Percentiles rank a stretch among this genome's conserved stretches.
phyloP scores from a whole-genome alignment of 2,329 filamentous ascomycete genomes.

The Cercospora sp. region DNA sequence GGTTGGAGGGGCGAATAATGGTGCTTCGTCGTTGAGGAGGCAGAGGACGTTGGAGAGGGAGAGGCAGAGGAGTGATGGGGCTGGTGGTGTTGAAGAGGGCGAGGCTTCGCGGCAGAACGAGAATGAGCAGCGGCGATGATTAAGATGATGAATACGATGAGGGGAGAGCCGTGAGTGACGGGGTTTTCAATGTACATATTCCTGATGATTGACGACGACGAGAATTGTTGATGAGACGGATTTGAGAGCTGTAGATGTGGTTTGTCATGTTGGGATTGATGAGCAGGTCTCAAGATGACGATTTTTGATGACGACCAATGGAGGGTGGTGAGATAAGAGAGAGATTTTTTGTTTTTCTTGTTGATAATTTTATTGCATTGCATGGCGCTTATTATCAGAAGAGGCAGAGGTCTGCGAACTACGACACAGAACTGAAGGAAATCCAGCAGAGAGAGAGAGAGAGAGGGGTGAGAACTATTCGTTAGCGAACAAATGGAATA shows the following conservation, averaged over 20 bases:
- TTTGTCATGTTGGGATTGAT: not conserved
- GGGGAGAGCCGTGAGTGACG: no score
- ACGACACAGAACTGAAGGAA: not conserved
- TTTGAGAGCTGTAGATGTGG: not conserved
- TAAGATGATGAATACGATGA: no score
- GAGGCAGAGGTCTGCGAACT: not conserved
- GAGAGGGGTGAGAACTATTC: no score
- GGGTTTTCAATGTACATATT: not conserved
- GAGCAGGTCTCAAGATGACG: not conserved
- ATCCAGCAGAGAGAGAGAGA: no score
- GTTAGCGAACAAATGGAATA: no score
- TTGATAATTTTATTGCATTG: not conserved
- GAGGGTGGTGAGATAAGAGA: not conserved
- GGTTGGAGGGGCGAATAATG: not conserved
- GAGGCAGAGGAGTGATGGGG: not conserved
- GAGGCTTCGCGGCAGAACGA: no score
- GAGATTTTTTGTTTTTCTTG: not conserved
- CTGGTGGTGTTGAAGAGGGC: not conserved
- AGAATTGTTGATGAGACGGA: not conserved
- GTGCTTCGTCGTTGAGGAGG: slow-evolving; percentile 10
- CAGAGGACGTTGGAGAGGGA: slow-evolving; percentile 19
- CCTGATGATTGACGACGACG: not conserved
- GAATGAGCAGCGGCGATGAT: no score
- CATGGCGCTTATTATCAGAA: not conserved
- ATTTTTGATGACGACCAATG: not conserved